Percentiles rank a stretch among this genome's conserved stretches.
Conservation (phyloP, 495 filamentous ascomycete genomes). For the Evernia prunastri region DNA sequence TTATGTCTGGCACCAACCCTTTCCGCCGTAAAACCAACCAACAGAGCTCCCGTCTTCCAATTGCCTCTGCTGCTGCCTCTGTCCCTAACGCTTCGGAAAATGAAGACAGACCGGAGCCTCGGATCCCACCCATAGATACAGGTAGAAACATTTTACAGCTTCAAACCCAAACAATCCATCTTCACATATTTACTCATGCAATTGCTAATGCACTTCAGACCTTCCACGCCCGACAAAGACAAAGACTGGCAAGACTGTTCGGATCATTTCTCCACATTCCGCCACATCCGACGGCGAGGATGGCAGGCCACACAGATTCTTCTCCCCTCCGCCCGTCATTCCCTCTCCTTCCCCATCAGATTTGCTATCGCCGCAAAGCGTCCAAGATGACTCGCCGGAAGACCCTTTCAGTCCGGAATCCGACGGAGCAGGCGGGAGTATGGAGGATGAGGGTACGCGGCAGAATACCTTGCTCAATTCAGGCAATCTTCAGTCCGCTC, state of each 20-base stretch:
- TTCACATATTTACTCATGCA: neutral
- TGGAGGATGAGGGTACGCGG: constrained; percentile 17
- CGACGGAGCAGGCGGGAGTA: constrained; percentile 10
- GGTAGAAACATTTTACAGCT: constrained; percentile 13
- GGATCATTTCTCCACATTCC: constrained; percentile 55
- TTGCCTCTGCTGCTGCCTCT: neutral
- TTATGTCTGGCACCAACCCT: constrained; percentile 54
- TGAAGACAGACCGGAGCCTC: constrained; percentile 17
- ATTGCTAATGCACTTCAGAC: constrained; percentile 14
- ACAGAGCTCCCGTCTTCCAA: constrained; percentile 1
- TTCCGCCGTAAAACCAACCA: constrained; percentile 40
- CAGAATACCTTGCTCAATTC: constrained; percentile 20
- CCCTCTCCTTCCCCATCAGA: constrained; percentile 12
- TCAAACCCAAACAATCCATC: neutral
- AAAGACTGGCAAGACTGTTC: constrained; percentile 77
- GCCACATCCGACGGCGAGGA: constrained; percentile 20
- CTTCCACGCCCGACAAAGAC: constrained; percentile 69
- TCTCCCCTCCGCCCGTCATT: constrained; percentile 11
- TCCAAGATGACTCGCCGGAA: constrained; percentile 12
- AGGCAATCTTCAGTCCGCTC: neutral
- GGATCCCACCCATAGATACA: constrained; percentile 25
- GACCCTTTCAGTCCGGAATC: constrained; percentile 25
- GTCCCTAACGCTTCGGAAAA: constrained; percentile 10
- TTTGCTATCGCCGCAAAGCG: constrained; percentile 7
- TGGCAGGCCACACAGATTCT: constrained; percentile 8